Conservation (phyloP, 2,329 filamentous ascomycete species). For the Penicillium frequentans region DNA sequence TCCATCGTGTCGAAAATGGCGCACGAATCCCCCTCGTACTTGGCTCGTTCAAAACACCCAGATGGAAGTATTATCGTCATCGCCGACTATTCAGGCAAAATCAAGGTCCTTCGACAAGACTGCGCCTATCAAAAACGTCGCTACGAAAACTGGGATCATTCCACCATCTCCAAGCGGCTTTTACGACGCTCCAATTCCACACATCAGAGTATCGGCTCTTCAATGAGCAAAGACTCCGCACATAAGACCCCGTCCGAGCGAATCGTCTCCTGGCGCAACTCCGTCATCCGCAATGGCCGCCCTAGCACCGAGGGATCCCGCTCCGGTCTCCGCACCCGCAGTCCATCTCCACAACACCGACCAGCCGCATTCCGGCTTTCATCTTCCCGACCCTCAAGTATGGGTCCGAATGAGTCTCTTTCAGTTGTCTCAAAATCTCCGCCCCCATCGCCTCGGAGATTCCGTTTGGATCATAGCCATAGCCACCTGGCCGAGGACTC, state of each 20-base stretch:
- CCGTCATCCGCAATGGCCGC: slow-evolving; percentile 56
- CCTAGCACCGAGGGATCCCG: slow-evolving; percentile 47
- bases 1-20: slow-evolving; percentile 45
- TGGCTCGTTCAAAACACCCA: slow-evolving; percentile 71
- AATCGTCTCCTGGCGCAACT: slow-evolving; percentile 85
- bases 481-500: slow-evolving; percentile 16
- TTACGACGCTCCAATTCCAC: slow-evolving; percentile 57
- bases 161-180: slow-evolving; percentile 71
- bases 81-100: slow-evolving; percentile 80
- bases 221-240: slow-evolving; percentile 45
- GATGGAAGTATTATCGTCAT: slow-evolving; percentile 91
- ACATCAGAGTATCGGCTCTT: slow-evolving; percentile 51
- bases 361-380: slow-evolving; percentile 14
- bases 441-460: slow-evolving; percentile 25
- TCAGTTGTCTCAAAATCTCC: slow-evolving; percentile 29
- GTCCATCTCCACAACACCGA: slow-evolving; percentile 49
- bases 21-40: slow-evolving; percentile 73
- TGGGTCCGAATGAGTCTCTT: slow-evolving; percentile 27
- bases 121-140: slow-evolving; percentile 80
- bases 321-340: slow-evolving; percentile 39
- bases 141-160: slow-evolving; percentile 75
- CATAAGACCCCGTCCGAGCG: slow-evolving; percentile 64
- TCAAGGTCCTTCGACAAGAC: slow-evolving; percentile 95
- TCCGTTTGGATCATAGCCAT: slow-evolving; percentile 11
- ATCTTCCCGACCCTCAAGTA: slow-evolving; percentile 24